Evolutionary conservation across 225 moss, liverwort and hornwort genomes (phyloP).

Genomic region (Neckera pumila): DNA sequence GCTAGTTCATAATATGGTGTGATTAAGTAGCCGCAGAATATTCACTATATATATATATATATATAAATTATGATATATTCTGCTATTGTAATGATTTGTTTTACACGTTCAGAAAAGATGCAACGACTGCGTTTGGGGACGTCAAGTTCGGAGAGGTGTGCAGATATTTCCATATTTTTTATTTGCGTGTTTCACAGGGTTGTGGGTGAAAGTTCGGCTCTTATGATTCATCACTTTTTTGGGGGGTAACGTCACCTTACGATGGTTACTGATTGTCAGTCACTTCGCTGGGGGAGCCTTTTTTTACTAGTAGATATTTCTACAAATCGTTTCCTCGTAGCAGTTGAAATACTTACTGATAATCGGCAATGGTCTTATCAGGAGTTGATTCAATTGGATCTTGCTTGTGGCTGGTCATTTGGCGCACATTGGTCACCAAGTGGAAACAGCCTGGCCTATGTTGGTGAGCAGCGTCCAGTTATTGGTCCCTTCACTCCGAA

Average conservation of each 20-base stretch:
- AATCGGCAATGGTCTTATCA: slow-evolving; percentile 11
- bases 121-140: slow-evolving; percentile 84
- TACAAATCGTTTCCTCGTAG: neutral
- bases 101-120: slow-evolving; percentile 55
- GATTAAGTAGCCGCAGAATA: neutral
- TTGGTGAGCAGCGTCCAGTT: slow-evolving; percentile 43
- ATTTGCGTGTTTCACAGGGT: neutral
- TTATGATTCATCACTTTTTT: neutral
- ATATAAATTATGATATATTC: neutral
- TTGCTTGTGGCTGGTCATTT: slow-evolving; percentile 93
- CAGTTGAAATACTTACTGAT: neutral
- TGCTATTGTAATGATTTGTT: neutral
- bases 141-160: slow-evolving; percentile 92
- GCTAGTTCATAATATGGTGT: neutral
- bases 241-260: neutral
- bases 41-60: neutral
- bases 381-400: slow-evolving; percentile 88
- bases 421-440: slow-evolving; percentile 94
- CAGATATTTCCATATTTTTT: neutral
- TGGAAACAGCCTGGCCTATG: slow-evolving; percentile 84
- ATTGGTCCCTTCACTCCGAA: neutral
- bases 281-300: neutral
- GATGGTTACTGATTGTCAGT: neutral
- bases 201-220: neutral
- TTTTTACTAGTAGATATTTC: neutral